phyloP scores from a whole-genome alignment of 2,329 filamentous ascomycete genomes.

The Xylaria sp. region DNA sequence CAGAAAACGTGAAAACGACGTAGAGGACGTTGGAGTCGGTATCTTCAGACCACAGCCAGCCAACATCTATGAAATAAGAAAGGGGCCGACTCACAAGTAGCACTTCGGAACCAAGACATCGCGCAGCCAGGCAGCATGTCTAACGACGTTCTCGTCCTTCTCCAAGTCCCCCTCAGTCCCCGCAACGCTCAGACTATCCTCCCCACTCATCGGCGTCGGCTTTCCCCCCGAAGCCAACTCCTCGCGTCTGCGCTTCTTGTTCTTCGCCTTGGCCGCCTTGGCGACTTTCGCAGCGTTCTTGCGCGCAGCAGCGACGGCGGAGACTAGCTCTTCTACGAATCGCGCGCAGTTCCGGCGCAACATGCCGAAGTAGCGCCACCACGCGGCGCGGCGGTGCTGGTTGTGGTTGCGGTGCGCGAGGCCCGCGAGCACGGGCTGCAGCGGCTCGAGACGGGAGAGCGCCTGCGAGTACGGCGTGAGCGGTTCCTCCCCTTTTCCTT shows the following conservation, averaged over 20 bases:
- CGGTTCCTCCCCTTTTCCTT: not conserved
- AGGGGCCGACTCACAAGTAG: slow-evolving; percentile 55
- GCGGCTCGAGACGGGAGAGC: slow-evolving; percentile 43
- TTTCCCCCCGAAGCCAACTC: slow-evolving; percentile 38
- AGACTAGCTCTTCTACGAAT: slow-evolving; percentile 58
- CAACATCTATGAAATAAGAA: slow-evolving; percentile 2
- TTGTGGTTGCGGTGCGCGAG: slow-evolving; percentile 89
- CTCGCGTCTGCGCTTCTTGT: slow-evolving; percentile 55
- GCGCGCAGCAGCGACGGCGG: slow-evolving; percentile 34
- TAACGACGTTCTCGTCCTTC: slow-evolving; percentile 28
- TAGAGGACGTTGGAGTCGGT: not conserved
- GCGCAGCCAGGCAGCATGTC: slow-evolving; percentile 55
- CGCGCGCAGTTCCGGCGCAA: slow-evolving; percentile 74
- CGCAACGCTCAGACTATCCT: slow-evolving; percentile 14
- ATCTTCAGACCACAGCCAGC: too few relatives aligned
- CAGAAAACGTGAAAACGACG: not conserved
- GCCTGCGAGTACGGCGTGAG: slow-evolving; percentile 39
- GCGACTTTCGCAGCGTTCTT: slow-evolving; percentile 23
- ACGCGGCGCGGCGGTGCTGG: slow-evolving; percentile 83
- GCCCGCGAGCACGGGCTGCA: slow-evolving; percentile 70
- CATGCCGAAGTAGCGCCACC: slow-evolving; percentile 80
- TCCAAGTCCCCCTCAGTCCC: slow-evolving; percentile 13
- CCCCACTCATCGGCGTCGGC: slow-evolving; percentile 12
- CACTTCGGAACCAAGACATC: slow-evolving; percentile 55
- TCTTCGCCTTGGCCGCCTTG: slow-evolving; percentile 46